Conservation (phyloP, 768 basidiomycete species). For the Pleurotus sapidus region DNA sequence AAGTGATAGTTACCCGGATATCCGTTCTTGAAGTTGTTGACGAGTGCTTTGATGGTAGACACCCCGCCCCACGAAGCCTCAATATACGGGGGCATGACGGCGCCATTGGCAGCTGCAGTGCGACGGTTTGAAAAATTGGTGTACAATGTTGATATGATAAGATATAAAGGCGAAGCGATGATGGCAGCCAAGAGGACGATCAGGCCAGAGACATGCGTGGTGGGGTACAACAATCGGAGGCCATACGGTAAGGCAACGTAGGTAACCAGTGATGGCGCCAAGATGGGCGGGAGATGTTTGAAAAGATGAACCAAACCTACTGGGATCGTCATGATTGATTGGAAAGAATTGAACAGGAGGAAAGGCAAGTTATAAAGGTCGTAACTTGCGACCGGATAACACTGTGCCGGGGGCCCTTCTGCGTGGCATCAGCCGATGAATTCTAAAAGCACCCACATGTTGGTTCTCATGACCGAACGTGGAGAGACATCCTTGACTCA, state of each 20-base stretch:
- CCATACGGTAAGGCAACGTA: neutral
- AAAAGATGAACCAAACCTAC: constrained; percentile 1
- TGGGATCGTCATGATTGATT: constrained; percentile 2
- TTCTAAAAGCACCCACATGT: neutral
- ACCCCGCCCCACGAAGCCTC: constrained; percentile 23
- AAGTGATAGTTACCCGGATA: constrained; percentile 26
- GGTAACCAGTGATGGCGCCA: constrained; percentile 2
- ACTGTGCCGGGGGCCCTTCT: neutral
- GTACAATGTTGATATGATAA: constrained; percentile 12
- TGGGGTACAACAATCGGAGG: neutral
- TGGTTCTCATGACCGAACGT: neutral
- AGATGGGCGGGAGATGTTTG: neutral
- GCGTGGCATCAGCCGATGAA: neutral
- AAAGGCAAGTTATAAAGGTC: neutral
- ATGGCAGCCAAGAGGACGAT: neutral
- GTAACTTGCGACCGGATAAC: neutral
- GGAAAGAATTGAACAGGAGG: neutral
- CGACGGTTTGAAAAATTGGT: constrained; percentile 17
- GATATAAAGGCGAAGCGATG: constrained; percentile 11
- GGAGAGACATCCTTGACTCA: neutral
- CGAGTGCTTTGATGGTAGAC: constrained; percentile 15
- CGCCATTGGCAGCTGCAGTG: constrained; percentile 28
- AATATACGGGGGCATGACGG: constrained; percentile 28
- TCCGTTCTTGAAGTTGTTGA: constrained; percentile 24
- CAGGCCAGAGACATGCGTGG: neutral